These are phyloP conservation scores for Bisporella sp. DNA, from an alignment of 2,329 filamentous ascomycete genomes.

Conservation along the genomic window DNA sequence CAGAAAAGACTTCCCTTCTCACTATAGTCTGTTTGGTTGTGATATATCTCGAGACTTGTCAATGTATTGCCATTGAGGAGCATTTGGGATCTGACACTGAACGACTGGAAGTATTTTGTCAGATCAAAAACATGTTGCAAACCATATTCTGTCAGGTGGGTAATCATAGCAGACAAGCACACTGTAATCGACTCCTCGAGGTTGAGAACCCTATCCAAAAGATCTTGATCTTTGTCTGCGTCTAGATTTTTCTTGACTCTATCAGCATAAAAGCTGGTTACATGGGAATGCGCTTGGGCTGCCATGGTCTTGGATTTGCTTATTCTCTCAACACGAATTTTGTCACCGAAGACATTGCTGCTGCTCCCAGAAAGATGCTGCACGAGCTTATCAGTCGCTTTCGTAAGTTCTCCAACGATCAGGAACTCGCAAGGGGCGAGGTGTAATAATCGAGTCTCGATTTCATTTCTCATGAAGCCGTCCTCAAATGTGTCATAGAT, in stretches of 20 bases:
- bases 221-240: slow-evolving; percentile 46
- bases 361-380: slow-evolving; percentile 83
- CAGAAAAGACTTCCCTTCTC: slow-evolving; percentile 89
- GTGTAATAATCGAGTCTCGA: slow-evolving; percentile 90
- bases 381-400: slow-evolving; percentile 86
- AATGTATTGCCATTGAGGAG: slow-evolving; percentile 90
- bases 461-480: slow-evolving; percentile 93
- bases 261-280: slow-evolving; percentile 86
- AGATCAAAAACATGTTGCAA: slow-evolving; percentile 93
- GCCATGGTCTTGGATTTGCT: slow-evolving; percentile 73
- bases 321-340: slow-evolving; percentile 75
- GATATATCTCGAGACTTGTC: slow-evolving; percentile 90
- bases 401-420: slow-evolving; percentile 84
- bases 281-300: slow-evolving; percentile 78
- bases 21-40: slow-evolving; percentile 82
- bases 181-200: slow-evolving; percentile 82
- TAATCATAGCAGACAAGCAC: slow-evolving; percentile 95
- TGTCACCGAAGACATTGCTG: slow-evolving; percentile 88
- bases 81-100: slow-evolving; percentile 93
- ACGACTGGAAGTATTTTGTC: slow-evolving; percentile 95
- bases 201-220: slow-evolving; percentile 80
- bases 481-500: slow-evolving; percentile 96
- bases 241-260: slow-evolving; percentile 61
- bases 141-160: slow-evolving; percentile 83
- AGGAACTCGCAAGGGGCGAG: slow-evolving; percentile 95